Evolutionary conservation across 2,329 filamentous ascomycete species (phyloP), one percentile per base, ranked within the genome.

Genomic region (Xylariaceae sp.): DNA sequence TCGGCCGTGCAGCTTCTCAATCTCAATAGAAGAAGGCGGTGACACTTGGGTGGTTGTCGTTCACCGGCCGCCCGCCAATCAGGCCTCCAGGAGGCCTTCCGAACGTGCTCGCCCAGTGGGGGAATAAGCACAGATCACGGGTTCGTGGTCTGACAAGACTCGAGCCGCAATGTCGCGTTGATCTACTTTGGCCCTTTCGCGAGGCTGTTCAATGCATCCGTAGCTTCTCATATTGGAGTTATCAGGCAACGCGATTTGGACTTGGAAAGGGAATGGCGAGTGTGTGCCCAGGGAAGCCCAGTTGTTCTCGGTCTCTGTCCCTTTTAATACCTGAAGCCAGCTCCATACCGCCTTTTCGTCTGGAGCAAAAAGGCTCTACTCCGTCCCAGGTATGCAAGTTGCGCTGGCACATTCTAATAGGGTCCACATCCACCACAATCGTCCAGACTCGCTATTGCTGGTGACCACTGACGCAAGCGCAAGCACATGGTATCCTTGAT

Each of bases 311-410:
- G 52, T 48, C 41, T 48, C 31, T 53, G 46, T 57, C 54, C 49
- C 53, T 58, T 57, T 61, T 58, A 61, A 62, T 61, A 59, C 48
- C 40, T 49, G 47, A 40, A 52, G 54, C 58, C 56, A 57, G 43
- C 57, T 54, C 56, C 62, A 66, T 66, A 65, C 63, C 63, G 63
- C 64, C 62, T 62, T 66, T 66, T 66, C 57, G 52, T 57, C 58
- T 59, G 60, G 53, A 59, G 22, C 22, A 27, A 27, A 4, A 27
- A 27, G 22, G 22, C 33, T 36, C 33, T 36, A 10, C 5, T 12
- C 12, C 33, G 15, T 57, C 58, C 56, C 59, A 58, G 59, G 55
- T 57, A 66, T 67, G 65, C 65, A 66, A 56, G 65, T 61, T 67
- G 65, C 65, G 64, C 56, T 67, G 65, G 51, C 54, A 56, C 51